Conservation (phyloP, 441 rosid genomes). For the Euphorbia celastroides region DNA sequence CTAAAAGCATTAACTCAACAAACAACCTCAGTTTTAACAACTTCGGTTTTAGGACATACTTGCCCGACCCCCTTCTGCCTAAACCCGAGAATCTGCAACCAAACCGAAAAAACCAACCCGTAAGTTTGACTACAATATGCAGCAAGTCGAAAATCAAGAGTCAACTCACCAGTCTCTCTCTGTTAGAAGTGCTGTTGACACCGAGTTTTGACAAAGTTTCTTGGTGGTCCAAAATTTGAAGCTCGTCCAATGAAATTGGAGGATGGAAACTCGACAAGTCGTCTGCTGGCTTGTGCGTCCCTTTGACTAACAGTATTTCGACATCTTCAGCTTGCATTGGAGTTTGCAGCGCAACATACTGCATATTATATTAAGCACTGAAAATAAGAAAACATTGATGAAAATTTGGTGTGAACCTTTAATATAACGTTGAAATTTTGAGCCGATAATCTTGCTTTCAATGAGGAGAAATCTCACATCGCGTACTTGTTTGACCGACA, state of each 20-base stretch:
- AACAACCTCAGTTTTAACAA: neutral
- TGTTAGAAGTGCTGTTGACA: constrained; percentile 27
- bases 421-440: neutral
- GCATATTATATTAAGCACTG: neutral
- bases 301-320: constrained; percentile 43
- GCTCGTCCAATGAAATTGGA: constrained; percentile 29
- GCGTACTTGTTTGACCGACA: constrained; percentile 42
- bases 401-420: neutral
- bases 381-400: neutral
- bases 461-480: constrained; percentile 41
- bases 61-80: constrained; percentile 33
- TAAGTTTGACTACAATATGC: too few relatives aligned
- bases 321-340: constrained; percentile 41
- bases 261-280: constrained; percentile 22
- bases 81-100: constrained; percentile 41
- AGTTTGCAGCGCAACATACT: constrained; percentile 60
- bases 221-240: constrained; percentile 41
- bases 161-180: constrained; percentile 34
- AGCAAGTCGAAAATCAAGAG: constrained; percentile 28
- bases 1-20: neutral
- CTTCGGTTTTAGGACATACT: too few relatives aligned
- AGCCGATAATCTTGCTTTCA: neutral
- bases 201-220: constrained; percentile 42
- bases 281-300: constrained; percentile 22
- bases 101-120: too few relatives aligned